A percentile compares a stretch with the other conserved stretches of the same genome.
Conservation (phyloP, 2,329 filamentous ascomycete species). For the Cladosporium oxysporum region DNA sequence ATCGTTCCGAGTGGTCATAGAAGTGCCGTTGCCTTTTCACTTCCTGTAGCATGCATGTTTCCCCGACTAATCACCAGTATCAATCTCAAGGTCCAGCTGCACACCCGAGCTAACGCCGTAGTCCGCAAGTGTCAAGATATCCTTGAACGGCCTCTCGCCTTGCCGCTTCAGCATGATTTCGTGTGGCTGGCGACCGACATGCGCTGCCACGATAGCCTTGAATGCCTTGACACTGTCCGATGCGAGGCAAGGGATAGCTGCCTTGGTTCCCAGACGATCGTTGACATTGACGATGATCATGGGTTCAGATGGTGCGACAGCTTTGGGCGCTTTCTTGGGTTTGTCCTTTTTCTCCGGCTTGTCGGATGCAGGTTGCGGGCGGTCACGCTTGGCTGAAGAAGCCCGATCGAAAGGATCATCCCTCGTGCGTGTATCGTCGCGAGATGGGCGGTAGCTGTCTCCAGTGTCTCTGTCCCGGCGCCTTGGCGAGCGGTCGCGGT, state of each 20-base stretch:
- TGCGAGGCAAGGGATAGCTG: conserved; percentile 84
- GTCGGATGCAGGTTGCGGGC: conserved; percentile 20
- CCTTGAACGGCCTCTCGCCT: conserved; percentile 91
- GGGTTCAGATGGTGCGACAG: conserved; percentile 57
- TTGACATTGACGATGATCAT: conserved; percentile 96
- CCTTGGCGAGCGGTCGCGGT: conserved; percentile 30
- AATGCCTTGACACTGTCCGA: conserved; percentile 82
- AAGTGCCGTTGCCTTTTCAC: background rate
- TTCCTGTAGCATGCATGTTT: background rate
- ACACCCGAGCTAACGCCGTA: conserved; percentile 95
- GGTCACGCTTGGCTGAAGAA: conserved; percentile 18
- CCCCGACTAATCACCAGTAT: conserved; percentile 40
- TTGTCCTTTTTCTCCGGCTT: conserved; percentile 33
- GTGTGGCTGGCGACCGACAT: conserved; percentile 84
- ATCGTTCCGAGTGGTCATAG: background rate
- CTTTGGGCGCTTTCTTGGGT: conserved; percentile 27
- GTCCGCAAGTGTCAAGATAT: conserved; percentile 81
- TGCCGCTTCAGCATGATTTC: conserved; percentile 92
- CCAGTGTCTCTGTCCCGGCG: conserved; percentile 33
- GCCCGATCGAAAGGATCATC: conserved; percentile 9
- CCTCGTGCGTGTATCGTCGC: conserved; percentile 12
- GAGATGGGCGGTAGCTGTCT: conserved; percentile 40
- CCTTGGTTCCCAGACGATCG: conserved; percentile 93
- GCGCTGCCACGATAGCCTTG: conserved; percentile 87
- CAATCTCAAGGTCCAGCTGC: conserved; percentile 52